Conservation (phyloP, 495 filamentous ascomycete genomes). For the Elaphomyces granulatus region DNA sequence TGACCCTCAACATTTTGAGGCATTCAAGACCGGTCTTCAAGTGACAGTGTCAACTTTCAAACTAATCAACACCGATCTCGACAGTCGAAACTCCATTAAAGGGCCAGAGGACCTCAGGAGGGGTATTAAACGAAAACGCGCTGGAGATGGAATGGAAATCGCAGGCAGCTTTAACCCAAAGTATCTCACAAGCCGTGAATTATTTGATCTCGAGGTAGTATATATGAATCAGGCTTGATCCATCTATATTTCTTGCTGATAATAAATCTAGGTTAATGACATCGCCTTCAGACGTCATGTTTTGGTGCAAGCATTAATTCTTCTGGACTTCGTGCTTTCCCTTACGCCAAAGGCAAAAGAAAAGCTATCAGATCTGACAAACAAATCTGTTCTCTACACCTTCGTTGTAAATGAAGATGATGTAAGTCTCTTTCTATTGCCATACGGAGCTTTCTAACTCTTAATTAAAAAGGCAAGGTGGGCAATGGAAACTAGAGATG, state of each 20-base stretch:
- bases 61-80: slow-evolving; percentile 56
- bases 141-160: slow-evolving; percentile 43
- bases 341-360: slow-evolving; percentile 71
- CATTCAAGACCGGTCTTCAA: slow-evolving; percentile 68
- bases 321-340: slow-evolving; percentile 84
- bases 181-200: slow-evolving; percentile 84
- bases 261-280: slow-evolving; percentile 58
- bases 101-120: slow-evolving; percentile 37
- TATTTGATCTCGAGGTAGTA: slow-evolving; percentile 82
- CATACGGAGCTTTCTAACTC: slow-evolving; percentile 18
- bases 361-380: slow-evolving; percentile 51
- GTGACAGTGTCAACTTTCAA: slow-evolving; percentile 68
- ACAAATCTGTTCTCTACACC: slow-evolving; percentile 76
- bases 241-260: too few relatives aligned
- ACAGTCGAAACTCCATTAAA: slow-evolving; percentile 32
- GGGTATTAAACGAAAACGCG: slow-evolving; percentile 59
- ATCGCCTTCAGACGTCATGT: slow-evolving; percentile 87
- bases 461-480: slow-evolving; percentile 48
- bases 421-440: slow-evolving; percentile 30
- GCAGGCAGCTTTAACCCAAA: slow-evolving; percentile 84
- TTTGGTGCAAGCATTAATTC: slow-evolving; percentile 82
- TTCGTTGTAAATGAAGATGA: slow-evolving; percentile 70
- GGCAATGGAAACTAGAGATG: slow-evolving; percentile 54
- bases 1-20: slow-evolving; percentile 46
- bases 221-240: too few relatives aligned